These are phyloP conservation scores for Mucor lusitanicus DNA, from an alignment of 371 early-diverging fungal genomes.

Conservation along the genomic window DNA sequence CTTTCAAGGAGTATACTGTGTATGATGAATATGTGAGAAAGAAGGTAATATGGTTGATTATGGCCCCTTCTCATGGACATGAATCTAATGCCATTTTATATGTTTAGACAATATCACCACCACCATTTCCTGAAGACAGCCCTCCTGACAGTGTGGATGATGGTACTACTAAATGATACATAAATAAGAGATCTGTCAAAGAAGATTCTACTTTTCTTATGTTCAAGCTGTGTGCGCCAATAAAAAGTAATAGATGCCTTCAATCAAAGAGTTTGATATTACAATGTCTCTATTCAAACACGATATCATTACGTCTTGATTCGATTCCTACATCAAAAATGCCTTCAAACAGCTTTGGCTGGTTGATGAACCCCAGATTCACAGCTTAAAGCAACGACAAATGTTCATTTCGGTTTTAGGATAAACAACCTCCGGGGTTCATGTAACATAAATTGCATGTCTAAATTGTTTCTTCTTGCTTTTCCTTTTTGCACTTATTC, in stretches of 20 bases:
- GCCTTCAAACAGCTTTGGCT: no score
- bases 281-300: no score
- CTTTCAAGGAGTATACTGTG: background rate
- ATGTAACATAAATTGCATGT: background rate
- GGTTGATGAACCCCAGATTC: background rate
- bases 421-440: background rate
- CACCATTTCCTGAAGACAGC: background rate
- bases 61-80: background rate
- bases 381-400: background rate
- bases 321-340: no score
- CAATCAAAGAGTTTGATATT: no score
- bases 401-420: background rate
- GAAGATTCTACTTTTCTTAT: no score
- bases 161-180: background rate
- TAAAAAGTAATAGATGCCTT: no score
- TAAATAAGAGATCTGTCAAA: no score
- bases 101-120: background rate
- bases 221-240: no score
- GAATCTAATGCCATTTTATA: background rate
- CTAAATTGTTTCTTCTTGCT: background rate
- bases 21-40: background rate
- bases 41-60: conserved; percentile 63
- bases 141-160: background rate
- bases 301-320: background rate
- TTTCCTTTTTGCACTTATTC: background rate